Conservation (phyloP, 495 filamentous ascomycete genomes). For the Xylaria grammica region DNA sequence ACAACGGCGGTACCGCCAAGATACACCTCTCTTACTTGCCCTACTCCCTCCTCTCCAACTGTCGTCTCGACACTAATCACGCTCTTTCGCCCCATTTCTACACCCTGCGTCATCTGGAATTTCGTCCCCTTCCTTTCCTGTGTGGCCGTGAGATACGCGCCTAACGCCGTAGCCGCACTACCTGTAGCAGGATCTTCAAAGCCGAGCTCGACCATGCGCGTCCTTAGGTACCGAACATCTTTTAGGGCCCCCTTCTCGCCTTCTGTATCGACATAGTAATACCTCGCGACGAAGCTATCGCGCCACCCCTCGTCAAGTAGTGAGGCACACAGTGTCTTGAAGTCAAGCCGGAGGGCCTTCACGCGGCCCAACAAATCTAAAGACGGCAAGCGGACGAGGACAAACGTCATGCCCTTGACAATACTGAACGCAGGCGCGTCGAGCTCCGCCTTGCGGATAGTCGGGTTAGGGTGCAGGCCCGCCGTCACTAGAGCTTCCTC, state of each 20-base stretch:
- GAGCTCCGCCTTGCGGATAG: slow-evolving; percentile 43
- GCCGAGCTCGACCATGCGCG: slow-evolving; percentile 61
- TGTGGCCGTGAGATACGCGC: slow-evolving; percentile 59
- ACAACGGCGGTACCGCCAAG: slow-evolving; percentile 63
- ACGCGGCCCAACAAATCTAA: slow-evolving; percentile 51
- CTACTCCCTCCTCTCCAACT: slow-evolving; percentile 42
- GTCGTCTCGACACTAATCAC: slow-evolving; percentile 51
- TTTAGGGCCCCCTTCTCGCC: slow-evolving; percentile 34
- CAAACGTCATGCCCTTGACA: slow-evolving; percentile 72
- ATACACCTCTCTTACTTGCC: slow-evolving; percentile 45
- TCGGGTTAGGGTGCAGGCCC: slow-evolving; percentile 31
- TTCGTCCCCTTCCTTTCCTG: slow-evolving; percentile 23
- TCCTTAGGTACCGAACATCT: slow-evolving; percentile 30
- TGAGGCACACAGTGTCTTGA: slow-evolving; percentile 26
- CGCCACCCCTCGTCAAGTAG: slow-evolving; percentile 65
- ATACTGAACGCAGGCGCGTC: slow-evolving; percentile 62
- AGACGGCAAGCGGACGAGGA: slow-evolving; percentile 57
- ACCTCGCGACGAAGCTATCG: slow-evolving; percentile 56
- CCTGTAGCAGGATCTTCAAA: slow-evolving; percentile 75
- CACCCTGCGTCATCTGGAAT: slow-evolving; percentile 70
- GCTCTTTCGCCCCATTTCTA: slow-evolving; percentile 78
- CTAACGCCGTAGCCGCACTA: slow-evolving; percentile 63
- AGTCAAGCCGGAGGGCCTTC: slow-evolving; percentile 32
- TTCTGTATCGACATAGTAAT: slow-evolving; percentile 58
- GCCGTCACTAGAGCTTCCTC: background rate